phyloP scores from a whole-genome alignment of 2,329 filamentous ascomycete species.

The Didymosphaeria variabile region DNA sequence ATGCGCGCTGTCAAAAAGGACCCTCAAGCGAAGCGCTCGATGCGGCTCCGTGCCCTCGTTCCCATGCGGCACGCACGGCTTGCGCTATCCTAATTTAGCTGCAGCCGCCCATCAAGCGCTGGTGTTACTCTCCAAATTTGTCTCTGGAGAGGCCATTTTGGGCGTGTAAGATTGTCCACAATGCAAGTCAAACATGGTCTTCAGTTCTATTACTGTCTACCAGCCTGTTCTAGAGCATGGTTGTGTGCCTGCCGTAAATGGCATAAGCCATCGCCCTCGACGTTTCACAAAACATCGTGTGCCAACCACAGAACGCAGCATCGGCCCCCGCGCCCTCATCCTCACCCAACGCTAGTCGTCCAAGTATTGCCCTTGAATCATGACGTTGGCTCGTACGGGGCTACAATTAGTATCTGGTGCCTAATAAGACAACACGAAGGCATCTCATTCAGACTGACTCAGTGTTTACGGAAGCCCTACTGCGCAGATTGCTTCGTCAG shows the following conservation, averaged over 20 bases:
- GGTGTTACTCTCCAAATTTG: slow-evolving; percentile 36
- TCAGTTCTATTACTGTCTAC: neutral
- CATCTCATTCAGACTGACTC: slow-evolving; percentile 1
- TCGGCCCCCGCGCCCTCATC: slow-evolving; percentile 4
- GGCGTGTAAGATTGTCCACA: neutral
- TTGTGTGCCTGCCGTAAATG: neutral
- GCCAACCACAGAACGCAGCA: slow-evolving; percentile 1
- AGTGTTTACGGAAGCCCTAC: slow-evolving; percentile 2
- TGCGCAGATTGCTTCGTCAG: slow-evolving; percentile 7
- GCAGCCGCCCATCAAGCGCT: slow-evolving; percentile 39
- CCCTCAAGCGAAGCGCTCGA: slow-evolving; percentile 32
- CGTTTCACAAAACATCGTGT: neutral
- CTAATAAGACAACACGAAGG: slow-evolving; percentile 3
- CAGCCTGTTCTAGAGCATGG: neutral
- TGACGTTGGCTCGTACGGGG: neutral
- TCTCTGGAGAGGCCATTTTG: neutral
- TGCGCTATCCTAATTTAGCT: slow-evolving; percentile 30
- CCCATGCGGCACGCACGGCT: slow-evolving; percentile 34
- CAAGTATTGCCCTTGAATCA: neutral
- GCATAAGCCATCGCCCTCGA: neutral
- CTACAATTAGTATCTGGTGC: neutral
- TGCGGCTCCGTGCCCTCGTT: slow-evolving; percentile 42
- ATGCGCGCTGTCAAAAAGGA: slow-evolving; percentile 21
- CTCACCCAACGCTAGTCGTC: neutral
- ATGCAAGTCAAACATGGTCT: neutral